A percentile compares a stretch with the other conserved stretches of the same genome.
Conservation (phyloP, 139 green algal species). For the Desmodesmus armatus region DNA sequence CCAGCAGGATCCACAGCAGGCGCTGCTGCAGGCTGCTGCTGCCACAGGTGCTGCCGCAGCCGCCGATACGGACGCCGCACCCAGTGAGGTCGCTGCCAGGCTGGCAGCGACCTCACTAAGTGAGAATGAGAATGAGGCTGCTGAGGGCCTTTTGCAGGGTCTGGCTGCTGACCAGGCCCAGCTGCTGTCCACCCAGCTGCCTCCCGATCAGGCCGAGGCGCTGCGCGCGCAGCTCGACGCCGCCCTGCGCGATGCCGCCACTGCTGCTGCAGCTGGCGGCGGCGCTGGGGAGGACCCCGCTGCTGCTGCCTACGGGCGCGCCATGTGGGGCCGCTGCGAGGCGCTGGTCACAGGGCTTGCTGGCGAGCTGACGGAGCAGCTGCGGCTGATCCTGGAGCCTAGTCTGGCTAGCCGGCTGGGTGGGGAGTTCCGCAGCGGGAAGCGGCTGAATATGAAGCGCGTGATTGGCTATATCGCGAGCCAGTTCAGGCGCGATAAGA, state of each 20-base stretch:
- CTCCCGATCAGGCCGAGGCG: constrained; percentile 45
- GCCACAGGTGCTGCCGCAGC: constrained; percentile 17
- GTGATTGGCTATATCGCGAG: constrained; percentile 98
- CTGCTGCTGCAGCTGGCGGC: constrained; percentile 17
- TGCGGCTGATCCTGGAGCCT: constrained; percentile 96
- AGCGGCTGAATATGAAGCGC: constrained; percentile 99
- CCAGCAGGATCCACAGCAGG: constrained; percentile 1
- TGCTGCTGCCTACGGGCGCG: constrained; percentile 50
- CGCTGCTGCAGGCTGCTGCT: constrained; percentile 5
- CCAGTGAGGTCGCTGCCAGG: constrained; percentile 40
- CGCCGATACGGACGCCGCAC: constrained; percentile 2
- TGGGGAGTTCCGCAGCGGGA: constrained; percentile 95
- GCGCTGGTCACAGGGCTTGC: constrained; percentile 76
- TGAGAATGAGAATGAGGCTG: constrained; percentile 35
- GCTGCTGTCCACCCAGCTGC: constrained; percentile 43
- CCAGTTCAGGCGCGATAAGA: constrained; percentile 98
- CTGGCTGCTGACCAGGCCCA: constrained; percentile 47
- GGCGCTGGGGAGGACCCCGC: constrained; percentile 28
- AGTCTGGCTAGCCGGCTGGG: constrained; percentile 84
- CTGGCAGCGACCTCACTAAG: constrained; percentile 36
- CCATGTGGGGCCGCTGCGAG: constrained; percentile 88
- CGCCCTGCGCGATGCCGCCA: constrained; percentile 50
- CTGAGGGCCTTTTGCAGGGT: no score
- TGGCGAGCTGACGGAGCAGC: constrained; percentile 95
- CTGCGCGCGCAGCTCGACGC: constrained; percentile 72